Base-by-base conservation (phyloP, 2,329 filamentous ascomycete species). In the Karstenula rhodostoma region DNA sequence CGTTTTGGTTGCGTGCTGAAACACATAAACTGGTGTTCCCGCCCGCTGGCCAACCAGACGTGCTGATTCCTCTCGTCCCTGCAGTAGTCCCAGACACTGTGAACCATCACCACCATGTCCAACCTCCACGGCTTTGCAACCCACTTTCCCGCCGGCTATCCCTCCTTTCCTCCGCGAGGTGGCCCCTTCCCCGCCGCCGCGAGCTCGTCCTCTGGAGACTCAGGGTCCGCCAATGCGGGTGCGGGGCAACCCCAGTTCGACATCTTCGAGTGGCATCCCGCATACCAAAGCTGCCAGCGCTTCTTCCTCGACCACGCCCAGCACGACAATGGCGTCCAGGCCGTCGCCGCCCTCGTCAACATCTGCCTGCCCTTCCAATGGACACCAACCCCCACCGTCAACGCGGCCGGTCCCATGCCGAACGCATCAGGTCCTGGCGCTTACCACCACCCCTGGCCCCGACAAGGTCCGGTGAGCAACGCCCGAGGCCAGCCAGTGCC, bases 251-350 rank as follows among this genome's bases (percentile, higher is more conserved):
- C 74, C 6, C 80, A 83, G 63, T 88, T 94, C 78, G 91, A 94
- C 77, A 91, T 97, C 65, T 90, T 97, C 75, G 91, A 93, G 62
- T 98, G 95, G 95, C 91, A 96, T 76, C 91, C 92, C 10, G 90
- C 91, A 61, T 96, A 96, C 77, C 90, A 95, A 78, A 93, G 89
- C 66, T 99, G 95, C 79, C 89, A 94, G 67, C 87, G 88, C 59
- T 97, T 94, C 81, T 99, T 98, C 74, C 83, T 98, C 72, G 92
- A 97, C 71, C 89, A 94, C 73, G 93, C 93, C 7, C 94, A 98
- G 76, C 89, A 96, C 77, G 90, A 89, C 65, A 86, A 85, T 19
- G 87, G 90, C 10, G 92, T 97, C 15, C 94, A 97, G 79, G 92
- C 93, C 9, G 86, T 97, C 50, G 93, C 93, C 22, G 90, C 93